phyloP scores from a whole-genome alignment of 2,329 filamentous ascomycete genomes.

The Alternaria conjuncta region DNA sequence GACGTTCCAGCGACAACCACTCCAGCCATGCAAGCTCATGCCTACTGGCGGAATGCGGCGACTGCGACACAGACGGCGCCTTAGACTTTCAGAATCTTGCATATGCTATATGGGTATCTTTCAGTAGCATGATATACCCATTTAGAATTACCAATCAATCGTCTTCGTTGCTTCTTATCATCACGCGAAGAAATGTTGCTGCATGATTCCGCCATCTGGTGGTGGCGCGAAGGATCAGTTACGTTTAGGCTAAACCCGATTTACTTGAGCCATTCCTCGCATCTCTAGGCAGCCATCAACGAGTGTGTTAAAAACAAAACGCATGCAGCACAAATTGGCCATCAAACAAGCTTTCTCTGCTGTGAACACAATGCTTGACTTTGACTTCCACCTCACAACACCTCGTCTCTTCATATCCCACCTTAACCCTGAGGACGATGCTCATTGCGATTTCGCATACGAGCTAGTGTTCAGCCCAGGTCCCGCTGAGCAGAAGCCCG shows the following conservation, averaged over 20 bases:
- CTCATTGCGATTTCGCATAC: slow-evolving; percentile 21
- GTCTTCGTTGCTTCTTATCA: not conserved
- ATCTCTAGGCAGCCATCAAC: not conserved
- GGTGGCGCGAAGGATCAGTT: not conserved
- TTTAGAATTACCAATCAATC: not conserved
- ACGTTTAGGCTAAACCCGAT: slow-evolving; percentile 1
- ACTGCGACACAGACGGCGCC: slow-evolving; percentile 32
- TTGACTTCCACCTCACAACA: slow-evolving; percentile 68
- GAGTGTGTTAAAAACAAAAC: not conserved
- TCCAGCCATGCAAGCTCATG: slow-evolving; percentile 32
- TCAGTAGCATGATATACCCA: not conserved
- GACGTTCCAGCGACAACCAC: slow-evolving; percentile 33
- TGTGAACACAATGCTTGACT: slow-evolving; percentile 56
- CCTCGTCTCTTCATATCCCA: slow-evolving; percentile 47
- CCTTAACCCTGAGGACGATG: slow-evolving; percentile 19
- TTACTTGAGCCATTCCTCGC: not conserved
- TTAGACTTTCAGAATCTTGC: not conserved
- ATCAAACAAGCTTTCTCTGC: not conserved
- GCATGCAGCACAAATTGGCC: not conserved
- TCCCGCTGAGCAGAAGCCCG: not conserved
- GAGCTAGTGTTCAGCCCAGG: slow-evolving; percentile 16
- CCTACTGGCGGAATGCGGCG: slow-evolving; percentile 31
- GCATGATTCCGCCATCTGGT: not conserved
- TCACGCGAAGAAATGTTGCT: not conserved
- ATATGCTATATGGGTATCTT: not conserved